phyloP scores from a whole-genome alignment of 2,329 filamentous ascomycete genomes.

The Phialophora verrucosa region DNA sequence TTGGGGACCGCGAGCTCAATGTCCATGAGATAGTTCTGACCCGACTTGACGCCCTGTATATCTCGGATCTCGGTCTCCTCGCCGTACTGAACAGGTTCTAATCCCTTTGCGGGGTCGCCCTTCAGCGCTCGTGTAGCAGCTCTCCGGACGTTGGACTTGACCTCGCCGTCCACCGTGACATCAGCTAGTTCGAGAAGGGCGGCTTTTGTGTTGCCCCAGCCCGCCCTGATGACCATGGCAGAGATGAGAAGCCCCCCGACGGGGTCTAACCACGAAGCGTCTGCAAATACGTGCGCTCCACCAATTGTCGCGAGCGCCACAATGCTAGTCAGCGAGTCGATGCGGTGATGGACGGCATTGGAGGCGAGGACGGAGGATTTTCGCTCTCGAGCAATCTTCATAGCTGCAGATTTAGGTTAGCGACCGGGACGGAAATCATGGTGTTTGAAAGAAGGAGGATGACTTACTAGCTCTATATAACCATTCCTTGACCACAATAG shows the following conservation, averaged over 20 bases:
- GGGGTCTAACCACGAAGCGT: slow-evolving; percentile 91
- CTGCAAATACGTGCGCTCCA: slow-evolving; percentile 82
- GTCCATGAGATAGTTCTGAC: slow-evolving; percentile 94
- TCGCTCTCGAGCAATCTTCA: slow-evolving; percentile 92
- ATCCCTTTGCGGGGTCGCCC: slow-evolving; percentile 41
- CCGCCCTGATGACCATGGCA: slow-evolving; percentile 88
- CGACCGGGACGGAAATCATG: slow-evolving; percentile 11
- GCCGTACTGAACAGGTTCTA: slow-evolving; percentile 54
- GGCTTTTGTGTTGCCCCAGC: slow-evolving; percentile 80
- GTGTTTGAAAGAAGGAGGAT: neutral
- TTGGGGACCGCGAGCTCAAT: slow-evolving; percentile 81
- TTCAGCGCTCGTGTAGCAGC: slow-evolving; percentile 67
- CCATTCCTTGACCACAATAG: slow-evolving; percentile 94
- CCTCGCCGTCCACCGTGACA: slow-evolving; percentile 81
- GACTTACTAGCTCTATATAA: slow-evolving; percentile 90
- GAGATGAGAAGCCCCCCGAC: slow-evolving; percentile 93
- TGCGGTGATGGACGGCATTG: slow-evolving; percentile 93
- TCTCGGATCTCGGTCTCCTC: slow-evolving; percentile 73
- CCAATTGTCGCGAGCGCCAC: slow-evolving; percentile 89
- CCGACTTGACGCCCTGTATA: slow-evolving; percentile 89
- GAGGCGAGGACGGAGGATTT: slow-evolving; percentile 95
- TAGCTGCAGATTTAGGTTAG: slow-evolving; percentile 61
- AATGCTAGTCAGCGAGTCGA: slow-evolving; percentile 93
- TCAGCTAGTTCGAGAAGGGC: slow-evolving; percentile 91
- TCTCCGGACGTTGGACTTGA: slow-evolving; percentile 73